These are phyloP conservation scores for Kodamaea jinghongensis DNA, from an alignment of 805 yeast genomes.

Conservation along the genomic window DNA sequence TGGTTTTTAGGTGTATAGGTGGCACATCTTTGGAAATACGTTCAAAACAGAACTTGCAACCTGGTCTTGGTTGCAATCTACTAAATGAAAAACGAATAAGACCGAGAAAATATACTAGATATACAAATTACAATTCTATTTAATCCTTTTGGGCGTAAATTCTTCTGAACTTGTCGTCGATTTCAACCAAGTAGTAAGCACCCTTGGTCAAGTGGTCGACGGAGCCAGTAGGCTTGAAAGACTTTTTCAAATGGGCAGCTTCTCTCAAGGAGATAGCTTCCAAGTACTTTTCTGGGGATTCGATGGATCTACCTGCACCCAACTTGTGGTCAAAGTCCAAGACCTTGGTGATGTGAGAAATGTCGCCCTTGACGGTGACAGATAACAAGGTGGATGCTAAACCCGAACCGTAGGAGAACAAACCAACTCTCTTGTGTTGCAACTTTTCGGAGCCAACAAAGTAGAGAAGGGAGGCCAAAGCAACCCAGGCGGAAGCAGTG, in stretches of 20 bases:
- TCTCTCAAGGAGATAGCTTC: constrained; percentile 83
- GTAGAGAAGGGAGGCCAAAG: constrained; percentile 76
- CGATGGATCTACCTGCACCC: constrained; percentile 55
- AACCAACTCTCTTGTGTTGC: constrained; percentile 81
- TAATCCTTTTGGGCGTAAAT: constrained; percentile 66
- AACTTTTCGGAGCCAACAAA: constrained; percentile 71
- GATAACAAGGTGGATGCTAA: constrained; percentile 89
- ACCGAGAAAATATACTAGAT: neutral
- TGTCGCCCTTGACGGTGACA: constrained; percentile 76
- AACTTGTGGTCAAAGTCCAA: constrained; percentile 70
- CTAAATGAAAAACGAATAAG: too few relatives aligned
- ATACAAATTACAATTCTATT: constrained; percentile 8
- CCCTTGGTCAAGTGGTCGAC: constrained; percentile 71
- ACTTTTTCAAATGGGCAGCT: constrained; percentile 78
- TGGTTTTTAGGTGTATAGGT: too few relatives aligned
- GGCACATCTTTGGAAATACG: too few relatives aligned
- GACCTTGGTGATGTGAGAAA: constrained; percentile 58
- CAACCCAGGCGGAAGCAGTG: constrained; percentile 89
- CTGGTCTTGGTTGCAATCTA: neutral
- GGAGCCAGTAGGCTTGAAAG: constrained; percentile 75
- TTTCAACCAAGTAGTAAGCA: constrained; percentile 74
- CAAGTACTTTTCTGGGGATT: constrained; percentile 79
- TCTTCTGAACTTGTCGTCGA: constrained; percentile 91
- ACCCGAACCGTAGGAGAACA: constrained; percentile 98
- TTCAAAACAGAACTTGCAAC: neutral